Evolutionary conservation across 2,329 filamentous ascomycete species (phyloP), one percentile per base, ranked within the genome.

Genomic region (Fusarium humuli): DNA sequence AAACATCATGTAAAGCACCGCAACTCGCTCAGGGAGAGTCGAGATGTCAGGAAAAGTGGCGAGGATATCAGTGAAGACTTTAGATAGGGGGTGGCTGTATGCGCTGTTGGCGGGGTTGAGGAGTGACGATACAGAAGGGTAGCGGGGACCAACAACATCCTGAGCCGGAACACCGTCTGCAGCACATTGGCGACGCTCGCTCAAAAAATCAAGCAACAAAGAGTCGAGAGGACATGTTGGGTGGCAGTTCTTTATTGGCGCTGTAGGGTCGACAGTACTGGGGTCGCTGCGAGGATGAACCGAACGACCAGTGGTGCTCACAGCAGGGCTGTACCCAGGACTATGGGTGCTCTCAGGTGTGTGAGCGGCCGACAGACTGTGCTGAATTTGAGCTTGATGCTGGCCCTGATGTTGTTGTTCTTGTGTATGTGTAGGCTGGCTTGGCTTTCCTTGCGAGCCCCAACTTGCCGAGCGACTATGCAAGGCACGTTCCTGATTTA

Each of bases 1-100:
- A 79, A 97, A 97, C 92, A 97, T 97, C 76, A 91, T 83, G 78
- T 94, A 97, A 10, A 97, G 85, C 9, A 93, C 89, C 11, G 92
- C 94, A 0, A 97, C 89, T 74, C 92, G 91, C 80, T 97, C 94
- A 0, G 94, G 94, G 0, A 97, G 85, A n/a, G 85, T 86, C 6
- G 86, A 88, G 30, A 97, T 89, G 73, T 92, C 90, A 0, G 94
- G 93, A 73, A 97, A 97, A n/a, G 91, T 93, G 69, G 88, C 85
- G 13, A 97, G 83, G 62, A 97, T 94, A 78, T 97, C 93, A 44
- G 92, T 94, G 77, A 97, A 93, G 16, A 97, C 87, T 71, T 93
- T 93, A 9, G 93, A 95, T 3, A 97, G 83, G 2, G 93, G 93
- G 75, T 97, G 93, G 3, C 90, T 88, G 73, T 86, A 86, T 10